Evolutionary conservation across 768 basidiomycete genomes (phyloP).

Genomic region (Tephrocybe sp.): DNA sequence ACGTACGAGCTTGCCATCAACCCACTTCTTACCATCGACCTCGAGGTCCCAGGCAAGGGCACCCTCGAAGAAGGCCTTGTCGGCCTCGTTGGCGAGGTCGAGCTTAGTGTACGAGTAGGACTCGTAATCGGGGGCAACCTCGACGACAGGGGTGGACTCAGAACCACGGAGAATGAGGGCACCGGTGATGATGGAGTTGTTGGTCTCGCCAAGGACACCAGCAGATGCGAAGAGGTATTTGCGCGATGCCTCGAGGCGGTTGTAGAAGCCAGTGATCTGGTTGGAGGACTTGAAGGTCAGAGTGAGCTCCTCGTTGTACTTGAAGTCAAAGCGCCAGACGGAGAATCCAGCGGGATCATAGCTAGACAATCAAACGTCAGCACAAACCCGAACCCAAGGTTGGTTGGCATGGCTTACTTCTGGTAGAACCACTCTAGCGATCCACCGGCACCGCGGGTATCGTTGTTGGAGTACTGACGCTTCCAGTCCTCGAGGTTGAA

Average conservation of each 20-base stretch:
- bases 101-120: slow-evolving; percentile 80
- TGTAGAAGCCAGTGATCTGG: slow-evolving; percentile 94
- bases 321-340: slow-evolving; percentile 91
- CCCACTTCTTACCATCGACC: slow-evolving; percentile 88
- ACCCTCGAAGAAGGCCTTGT: slow-evolving; percentile 91
- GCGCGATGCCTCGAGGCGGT: slow-evolving; percentile 95
- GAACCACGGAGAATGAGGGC: slow-evolving; percentile 81
- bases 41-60: slow-evolving; percentile 94
- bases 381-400: too few relatives aligned
- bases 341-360: slow-evolving; percentile 90
- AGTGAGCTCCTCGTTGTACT: slow-evolving; percentile 93
- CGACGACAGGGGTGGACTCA: slow-evolving; percentile 67
- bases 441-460: slow-evolving; percentile 83
- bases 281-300: slow-evolving; percentile 94
- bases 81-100: slow-evolving; percentile 67
- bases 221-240: slow-evolving; percentile 95
- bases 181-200: slow-evolving; percentile 82
- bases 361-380: too few relatives aligned
- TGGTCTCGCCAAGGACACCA: slow-evolving; percentile 82
- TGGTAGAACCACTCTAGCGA: slow-evolving; percentile 96
- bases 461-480: slow-evolving; percentile 95
- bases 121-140: slow-evolving; percentile 90
- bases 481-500: slow-evolving; percentile 98
- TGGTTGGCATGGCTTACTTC: too few relatives aligned
- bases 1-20: slow-evolving; percentile 87